Base-by-base conservation (phyloP, 805 yeast genomes). In the Kuraishia molischiana region DNA sequence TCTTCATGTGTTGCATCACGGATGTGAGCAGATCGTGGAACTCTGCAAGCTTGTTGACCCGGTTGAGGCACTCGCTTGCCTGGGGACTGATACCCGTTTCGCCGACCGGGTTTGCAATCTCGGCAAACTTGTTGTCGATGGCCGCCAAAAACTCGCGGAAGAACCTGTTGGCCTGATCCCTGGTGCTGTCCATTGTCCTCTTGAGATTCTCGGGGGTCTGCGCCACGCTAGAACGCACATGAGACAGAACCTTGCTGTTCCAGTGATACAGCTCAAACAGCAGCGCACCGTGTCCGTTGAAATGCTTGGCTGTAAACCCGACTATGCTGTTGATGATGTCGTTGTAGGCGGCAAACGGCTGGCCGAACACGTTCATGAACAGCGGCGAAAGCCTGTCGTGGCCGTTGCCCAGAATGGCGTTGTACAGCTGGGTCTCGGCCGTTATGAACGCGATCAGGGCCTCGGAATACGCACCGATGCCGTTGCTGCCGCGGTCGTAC, bases 51-150 rank as follows among this genome's bases (percentile, higher is more conserved):
- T 74, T 74, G 33, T 85, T 66, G 37, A 86, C 59, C 41, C 77
- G 67, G 1, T 87, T 75, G 63, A 84, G 73, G 6, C 78, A 60
- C 41, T 82, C 90, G n/a, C 79, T 78, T 0, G 85, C 79, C 13
- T 77, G 67, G 48, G 79, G 87, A 32, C 83, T 70, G 33, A 85
- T 74, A 37, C 84, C 83, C 8, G 42, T 54, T 46, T 41, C 50
- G 48, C 37, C 52, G 50, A 28, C 54, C 39, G 6, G 54, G 46
- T 26, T 50, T 54, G 32, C 33, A 30, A 6, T 8, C 33, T 74
- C 63, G 3, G 52, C 50, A 34, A 76, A 84, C 22, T 84, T 76
- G 42, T 66, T 70, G 33, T 59, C 39, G 15, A 37, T 32, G 24
- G 20, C 24, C 10, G 24, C 11, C 14, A 37, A 30, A 5, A 26